Base-by-base conservation (phyloP, 1,284 basidiomycete genomes). In the Cutaneotrichosporon daszewskae region DNA sequence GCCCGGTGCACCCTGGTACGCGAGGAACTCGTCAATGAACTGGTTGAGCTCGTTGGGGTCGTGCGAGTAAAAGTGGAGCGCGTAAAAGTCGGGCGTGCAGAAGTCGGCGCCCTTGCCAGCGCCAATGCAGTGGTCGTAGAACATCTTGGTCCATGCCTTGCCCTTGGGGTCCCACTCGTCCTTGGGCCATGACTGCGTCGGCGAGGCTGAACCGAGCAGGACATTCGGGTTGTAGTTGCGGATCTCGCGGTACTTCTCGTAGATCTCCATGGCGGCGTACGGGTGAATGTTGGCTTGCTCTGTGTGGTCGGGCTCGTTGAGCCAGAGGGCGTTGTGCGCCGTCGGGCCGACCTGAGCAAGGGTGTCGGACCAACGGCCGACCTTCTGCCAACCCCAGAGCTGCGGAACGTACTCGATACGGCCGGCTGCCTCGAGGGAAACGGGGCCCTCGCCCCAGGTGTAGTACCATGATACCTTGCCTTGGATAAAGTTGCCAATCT, bases 271-370 rank as follows among this genome's bases (percentile, higher is more conserved):
- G 40, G 73, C 84, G 10, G 71, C 58, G 4, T 55, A 18, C 14
- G 83, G 75, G 20, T 55, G 49, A 64, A 87, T 75, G 72, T 83
- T 77, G 51, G 83, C 76, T 68, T 88, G 82, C 14, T 75, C 70
- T 22, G 54, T 48, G 53, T 79, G 76, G 59, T 85, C 79, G 38
- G 82, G 81, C 64, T 69, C 67, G 67, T 87, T 89, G 68, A 79
- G 74, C 49, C 80, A 83, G 29, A 86, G 61, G 40, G 77, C 77
- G 47, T 71, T 66, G 32, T 75, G 72, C 40, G 52, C 79, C 74
- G 45, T 77, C 75, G 39, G 72, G 60, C 78, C 53, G 29, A 36
- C 45, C 37, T 40, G 51, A 37, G 62, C 55, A 6, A 31, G 28
- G 13, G 13, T 14, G 28, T 11, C 13, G 28, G 9, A 10, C 41